Evolutionary conservation across 805 yeast species (phyloP).

Genomic region (Metschnikowia bowlesiae): DNA sequence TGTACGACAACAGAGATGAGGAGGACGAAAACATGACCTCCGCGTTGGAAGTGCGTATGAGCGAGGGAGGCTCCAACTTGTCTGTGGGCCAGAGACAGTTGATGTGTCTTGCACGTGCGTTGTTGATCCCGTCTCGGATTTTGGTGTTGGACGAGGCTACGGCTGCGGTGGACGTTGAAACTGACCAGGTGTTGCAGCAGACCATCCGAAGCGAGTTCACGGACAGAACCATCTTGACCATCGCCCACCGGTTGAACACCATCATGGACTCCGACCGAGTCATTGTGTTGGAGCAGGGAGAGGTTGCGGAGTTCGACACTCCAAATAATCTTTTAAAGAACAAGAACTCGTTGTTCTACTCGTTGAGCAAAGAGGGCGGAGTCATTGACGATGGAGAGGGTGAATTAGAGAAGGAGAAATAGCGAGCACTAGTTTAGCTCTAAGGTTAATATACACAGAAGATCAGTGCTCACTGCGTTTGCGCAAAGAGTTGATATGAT

Average conservation of each 20-base stretch:
- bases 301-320: slow-evolving; percentile 70
- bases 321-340: slow-evolving; percentile 64
- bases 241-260: slow-evolving; percentile 81
- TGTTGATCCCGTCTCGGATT: slow-evolving; percentile 54
- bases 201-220: slow-evolving; percentile 73
- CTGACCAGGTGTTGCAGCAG: slow-evolving; percentile 71
- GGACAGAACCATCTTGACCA: slow-evolving; percentile 74
- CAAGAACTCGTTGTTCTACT: slow-evolving; percentile 66
- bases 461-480: slow-evolving; percentile 59
- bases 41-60: slow-evolving; percentile 31
- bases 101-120: slow-evolving; percentile 78
- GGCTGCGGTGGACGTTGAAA: slow-evolving; percentile 84
- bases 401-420: neutral
- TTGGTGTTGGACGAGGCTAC: slow-evolving; percentile 82
- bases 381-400: slow-evolving; percentile 30
- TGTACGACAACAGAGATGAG: slow-evolving; percentile 31
- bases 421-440: no score
- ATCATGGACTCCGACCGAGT: slow-evolving; percentile 78
- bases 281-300: slow-evolving; percentile 70
- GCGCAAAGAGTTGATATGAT: slow-evolving; percentile 46
- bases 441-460: neutral
- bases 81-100: slow-evolving; percentile 53
- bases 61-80: slow-evolving; percentile 45
- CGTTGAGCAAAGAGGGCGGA: slow-evolving; percentile 81
- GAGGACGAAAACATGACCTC: slow-evolving; percentile 18